Percentiles rank a stretch among this genome's conserved stretches.
Evolutionary conservation across 2,329 filamentous ascomycete genomes (phyloP).

Genomic region (Fusarium secorum): DNA sequence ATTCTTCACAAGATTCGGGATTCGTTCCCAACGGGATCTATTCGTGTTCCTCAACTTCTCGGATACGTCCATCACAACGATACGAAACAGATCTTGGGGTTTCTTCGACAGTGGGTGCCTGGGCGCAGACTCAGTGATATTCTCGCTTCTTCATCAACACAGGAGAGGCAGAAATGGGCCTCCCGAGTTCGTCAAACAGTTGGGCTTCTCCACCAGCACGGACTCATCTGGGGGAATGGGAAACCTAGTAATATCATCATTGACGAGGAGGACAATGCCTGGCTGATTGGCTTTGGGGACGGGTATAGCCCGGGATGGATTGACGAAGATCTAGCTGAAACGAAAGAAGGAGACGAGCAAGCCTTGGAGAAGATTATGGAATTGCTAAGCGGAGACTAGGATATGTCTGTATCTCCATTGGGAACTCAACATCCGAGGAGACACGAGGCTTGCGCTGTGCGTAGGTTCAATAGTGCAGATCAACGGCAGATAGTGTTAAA

Average conservation of each 20-base stretch:
- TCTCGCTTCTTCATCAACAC: rapidly evolving
- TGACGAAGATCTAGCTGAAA: rapidly evolving
- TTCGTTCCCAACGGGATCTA: rapidly evolving
- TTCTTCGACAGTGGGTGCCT: background rate
- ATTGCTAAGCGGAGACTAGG: background rate
- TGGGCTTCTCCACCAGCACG: rapidly evolving
- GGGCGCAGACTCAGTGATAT: background rate
- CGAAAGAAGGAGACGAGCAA: background rate
- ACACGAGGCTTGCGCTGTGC: background rate
- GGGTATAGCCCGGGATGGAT: background rate
- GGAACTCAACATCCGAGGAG: rapidly evolving
- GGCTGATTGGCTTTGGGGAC: background rate
- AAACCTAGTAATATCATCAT: background rate
- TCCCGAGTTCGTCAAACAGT: background rate
- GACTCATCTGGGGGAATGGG: background rate
- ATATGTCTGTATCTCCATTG: rapidly evolving
- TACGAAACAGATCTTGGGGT: background rate
- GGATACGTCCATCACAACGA: background rate
- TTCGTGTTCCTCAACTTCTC: background rate
- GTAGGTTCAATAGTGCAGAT: background rate
- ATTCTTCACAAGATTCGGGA: background rate
- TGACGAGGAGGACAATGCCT: background rate
- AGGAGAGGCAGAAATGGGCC: background rate
- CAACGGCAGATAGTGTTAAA: background rate
- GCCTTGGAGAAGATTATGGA: rapidly evolving